These are phyloP conservation scores for Gillenia trifoliata DNA, from an alignment of 306 rosid species.

Conservation along the genomic window DNA sequence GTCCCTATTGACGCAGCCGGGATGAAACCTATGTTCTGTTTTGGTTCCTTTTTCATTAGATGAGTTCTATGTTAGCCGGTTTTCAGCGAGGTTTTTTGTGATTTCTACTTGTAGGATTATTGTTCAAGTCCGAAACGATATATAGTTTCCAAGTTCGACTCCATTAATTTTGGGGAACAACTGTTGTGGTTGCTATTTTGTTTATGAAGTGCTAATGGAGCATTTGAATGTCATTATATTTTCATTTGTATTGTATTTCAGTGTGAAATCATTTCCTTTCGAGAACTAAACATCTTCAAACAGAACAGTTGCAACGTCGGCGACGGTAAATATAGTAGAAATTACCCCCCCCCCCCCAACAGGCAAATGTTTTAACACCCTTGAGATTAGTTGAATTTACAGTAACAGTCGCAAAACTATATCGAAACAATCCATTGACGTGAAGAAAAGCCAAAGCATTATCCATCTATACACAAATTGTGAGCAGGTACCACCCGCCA, in stretches of 20 bases:
- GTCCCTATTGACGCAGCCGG: conserved; percentile 35
- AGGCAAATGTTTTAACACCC: background rate
- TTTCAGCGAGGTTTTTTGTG: conserved; percentile 26
- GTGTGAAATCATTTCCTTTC: background rate
- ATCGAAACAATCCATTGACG: background rate
- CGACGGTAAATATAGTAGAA: background rate
- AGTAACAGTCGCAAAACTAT: background rate
- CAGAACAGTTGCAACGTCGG: background rate
- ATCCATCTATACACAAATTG: background rate
- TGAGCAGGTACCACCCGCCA: background rate
- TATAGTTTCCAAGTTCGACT: background rate
- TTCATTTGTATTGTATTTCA: background rate
- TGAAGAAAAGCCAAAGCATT: background rate
- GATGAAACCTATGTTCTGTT: conserved; percentile 23
- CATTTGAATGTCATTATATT: background rate
- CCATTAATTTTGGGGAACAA: conserved; percentile 12
- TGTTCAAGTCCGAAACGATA: conserved; percentile 14
- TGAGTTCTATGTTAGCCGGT: conserved; percentile 29
- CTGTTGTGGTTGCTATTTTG: background rate
- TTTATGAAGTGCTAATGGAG: background rate
- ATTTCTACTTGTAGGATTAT: conserved; percentile 6
- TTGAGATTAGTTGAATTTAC: background rate
- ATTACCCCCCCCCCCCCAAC: no score
- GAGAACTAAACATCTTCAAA: background rate
- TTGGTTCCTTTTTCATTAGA: conserved; percentile 22